Percentiles rank a stretch among this genome's conserved stretches.
Conservation (phyloP, 768 basidiomycete genomes). For the Pisolithus orientalis region DNA sequence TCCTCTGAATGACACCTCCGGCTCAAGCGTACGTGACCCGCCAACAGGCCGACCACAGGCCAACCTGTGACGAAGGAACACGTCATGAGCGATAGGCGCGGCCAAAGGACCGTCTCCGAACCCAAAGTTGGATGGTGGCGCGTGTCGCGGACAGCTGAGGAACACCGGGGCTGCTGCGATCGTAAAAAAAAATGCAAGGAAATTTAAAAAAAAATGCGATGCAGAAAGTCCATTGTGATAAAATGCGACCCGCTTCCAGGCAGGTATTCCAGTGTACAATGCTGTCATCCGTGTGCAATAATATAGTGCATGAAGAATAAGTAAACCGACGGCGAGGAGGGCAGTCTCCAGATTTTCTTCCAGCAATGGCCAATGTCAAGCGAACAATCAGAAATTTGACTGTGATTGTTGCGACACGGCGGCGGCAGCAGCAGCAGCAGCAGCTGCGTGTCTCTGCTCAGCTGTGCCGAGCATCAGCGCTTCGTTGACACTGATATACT, state of each 20-base stretch:
- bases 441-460: slow-evolving; percentile 59
- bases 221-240: slow-evolving; percentile 36
- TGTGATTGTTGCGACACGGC: slow-evolving; percentile 41
- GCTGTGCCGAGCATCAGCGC: slow-evolving; percentile 83
- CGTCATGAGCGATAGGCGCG: slow-evolving; percentile 43
- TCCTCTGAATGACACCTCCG: slow-evolving; percentile 29
- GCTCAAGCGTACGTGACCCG: slow-evolving; percentile 13
- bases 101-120: slow-evolving; percentile 38
- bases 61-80: slow-evolving; percentile 25
- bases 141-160: slow-evolving; percentile 22
- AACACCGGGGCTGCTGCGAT: slow-evolving; percentile 13
- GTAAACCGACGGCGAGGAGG: slow-evolving; percentile 25
- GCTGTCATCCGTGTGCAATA: slow-evolving; percentile 29
- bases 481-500: slow-evolving; percentile 62
- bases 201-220: slow-evolving; percentile 30
- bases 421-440: slow-evolving; percentile 51
- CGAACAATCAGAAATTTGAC: slow-evolving; percentile 40
- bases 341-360: slow-evolving; percentile 18
- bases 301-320: slow-evolving; percentile 32
- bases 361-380: slow-evolving; percentile 1
- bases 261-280: slow-evolving; percentile 42
- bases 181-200: slow-evolving; percentile 34
- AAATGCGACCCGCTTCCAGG: slow-evolving; percentile 58
- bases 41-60: slow-evolving; percentile 34
- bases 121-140: slow-evolving; percentile 8